Evolutionary conservation across 495 filamentous ascomycete genomes (phyloP), one percentile per base, ranked within the genome.

Genomic region (Penicillium cataractarum): DNA sequence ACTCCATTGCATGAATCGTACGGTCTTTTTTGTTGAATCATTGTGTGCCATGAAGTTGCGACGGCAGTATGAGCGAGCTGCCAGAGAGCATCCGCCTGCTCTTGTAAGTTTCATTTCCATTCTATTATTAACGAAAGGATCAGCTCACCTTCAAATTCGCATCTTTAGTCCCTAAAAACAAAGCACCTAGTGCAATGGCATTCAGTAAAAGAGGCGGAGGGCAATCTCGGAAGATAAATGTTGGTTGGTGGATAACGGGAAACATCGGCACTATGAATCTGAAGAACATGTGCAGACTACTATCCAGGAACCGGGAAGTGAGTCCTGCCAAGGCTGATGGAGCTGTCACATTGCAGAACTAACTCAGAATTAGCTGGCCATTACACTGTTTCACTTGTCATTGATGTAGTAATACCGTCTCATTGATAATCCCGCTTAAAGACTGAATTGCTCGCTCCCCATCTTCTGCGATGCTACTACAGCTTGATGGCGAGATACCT

Each of bases 1-100:
- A 70, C 58, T 9, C 67, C 67, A 29, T 67, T 61, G 46, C 64
- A 70, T n/a, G 50, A 39, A 52, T 69, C 66, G 32, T 57, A 57
- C 4, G 66, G 66, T 4, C 66, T 60, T 33, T 60, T 33, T 0
- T 55, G 48, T 8, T 42, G 54, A 26, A 65, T 64, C 39, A 69
- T 46, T 0, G 60, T 61, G n/a, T 63, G 62, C 66, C 66, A 69
- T 19, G 59, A 63, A 3, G 62, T 65, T 12, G 66, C 63, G 17
- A 65, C 66, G 21, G 66, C 60, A 3, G 64, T 64, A 22, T 66
- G 67, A 6, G 60, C 63, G 10, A 69, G 54, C 19, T 63, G 57
- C 67, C 63, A 66, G 31, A 69, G 57, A 49, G 44, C 44, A 24
- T 49, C 44, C 21, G 44, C 44, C 44, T 49, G 44, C 8, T 24